Base-by-base conservation (phyloP, 169 alveolate genomes). In the Prorocentrum cordatum region DNA sequence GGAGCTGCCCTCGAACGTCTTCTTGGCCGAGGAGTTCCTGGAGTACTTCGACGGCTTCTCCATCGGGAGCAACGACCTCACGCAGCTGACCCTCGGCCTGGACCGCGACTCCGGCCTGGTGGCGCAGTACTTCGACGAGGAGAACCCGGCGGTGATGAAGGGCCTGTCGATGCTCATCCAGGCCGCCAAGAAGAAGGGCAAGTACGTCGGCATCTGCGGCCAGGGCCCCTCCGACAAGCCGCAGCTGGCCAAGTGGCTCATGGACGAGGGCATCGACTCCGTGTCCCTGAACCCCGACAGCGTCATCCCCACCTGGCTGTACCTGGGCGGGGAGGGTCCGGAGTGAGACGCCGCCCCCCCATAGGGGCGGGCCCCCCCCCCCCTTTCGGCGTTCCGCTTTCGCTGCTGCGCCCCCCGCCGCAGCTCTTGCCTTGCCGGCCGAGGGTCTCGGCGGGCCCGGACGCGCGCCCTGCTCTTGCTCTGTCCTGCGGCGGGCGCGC, bases 211-310 rank as follows among this genome's bases (percentile, higher is more conserved):
- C 73, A 79, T 79, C 47, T 79, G 88, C 24, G 88, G 88, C 31
- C 88, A 79, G 88, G 88, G 88, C 59, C 88, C 88, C 7, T 79
- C 88, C 9, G 88, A 79, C 36, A 73, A 79, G 36, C 88, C 88
- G 2, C 75, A 79, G 47, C 45, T 79, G 12, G 88, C 88, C 33
- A 79, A 79, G 88, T 79, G 88, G 88, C 75, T 79, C 75, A 79
- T 79, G 88, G 88, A 79, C 24, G 75, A 79, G 45, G 88, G 88
- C 64, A 79, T 79, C 35, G 88, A 79, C 75, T 79, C 88, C 7
- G 75, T 79, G 75, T 79, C 88, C 12, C 26, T 79, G 50, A 79
- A 79, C 62, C 88, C 88, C 4, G 88, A 79, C 88, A 59, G 75
- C 22, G 88, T 22, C 29, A 12, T 66, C 39, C 33, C 70, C 61